Evolutionary conservation across 495 filamentous ascomycete genomes (phyloP).

Genomic region (Letharia lupina): DNA sequence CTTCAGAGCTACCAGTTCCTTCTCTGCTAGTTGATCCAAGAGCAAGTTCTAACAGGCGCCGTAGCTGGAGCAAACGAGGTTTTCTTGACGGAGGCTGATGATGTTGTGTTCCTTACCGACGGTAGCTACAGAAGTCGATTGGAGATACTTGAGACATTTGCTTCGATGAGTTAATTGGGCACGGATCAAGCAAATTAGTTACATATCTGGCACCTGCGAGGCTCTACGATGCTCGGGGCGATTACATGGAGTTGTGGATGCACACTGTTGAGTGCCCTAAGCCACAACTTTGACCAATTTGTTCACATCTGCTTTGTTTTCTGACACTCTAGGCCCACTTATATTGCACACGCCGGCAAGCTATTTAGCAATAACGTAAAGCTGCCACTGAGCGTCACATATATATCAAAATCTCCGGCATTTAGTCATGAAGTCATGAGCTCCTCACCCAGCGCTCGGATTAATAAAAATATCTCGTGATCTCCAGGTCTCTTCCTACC

Average conservation of each 20-base stretch:
- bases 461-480: constrained; percentile 34
- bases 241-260: background rate
- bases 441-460: constrained; percentile 4
- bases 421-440: constrained; percentile 7
- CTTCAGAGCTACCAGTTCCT: constrained; percentile 36
- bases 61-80: constrained; percentile 61
- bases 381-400: background rate
- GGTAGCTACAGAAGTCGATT: constrained; percentile 40
- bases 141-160: background rate
- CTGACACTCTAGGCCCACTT: background rate
- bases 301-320: background rate
- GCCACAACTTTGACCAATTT: background rate
- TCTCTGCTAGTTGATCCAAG: constrained; percentile 60
- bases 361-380: background rate
- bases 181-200: background rate
- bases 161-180: background rate
- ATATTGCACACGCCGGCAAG: background rate
- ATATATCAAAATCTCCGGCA: constrained; percentile 4
- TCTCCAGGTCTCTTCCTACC: constrained; percentile 74
- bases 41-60: constrained; percentile 42
- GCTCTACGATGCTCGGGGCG: background rate
- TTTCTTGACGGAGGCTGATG: constrained; percentile 32
- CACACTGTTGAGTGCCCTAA: background rate
- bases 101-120: constrained; percentile 56
- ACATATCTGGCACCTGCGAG: background rate